Evolutionary conservation across 192 early-diverging fungal genomes (phyloP).

Genomic region (Dispira simplex): DNA sequence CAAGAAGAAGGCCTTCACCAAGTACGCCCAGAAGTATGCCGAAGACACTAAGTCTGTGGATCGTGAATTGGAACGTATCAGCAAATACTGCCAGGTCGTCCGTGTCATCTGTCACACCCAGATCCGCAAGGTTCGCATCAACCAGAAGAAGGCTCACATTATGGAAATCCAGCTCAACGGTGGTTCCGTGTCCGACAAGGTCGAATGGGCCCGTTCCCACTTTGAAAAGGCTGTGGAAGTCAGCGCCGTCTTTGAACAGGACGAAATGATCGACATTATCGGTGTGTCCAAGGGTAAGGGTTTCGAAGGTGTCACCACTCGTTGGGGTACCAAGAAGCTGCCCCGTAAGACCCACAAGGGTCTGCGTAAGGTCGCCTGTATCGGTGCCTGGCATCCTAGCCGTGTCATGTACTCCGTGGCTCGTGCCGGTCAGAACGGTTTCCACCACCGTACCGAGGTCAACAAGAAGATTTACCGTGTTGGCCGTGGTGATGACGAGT

Average conservation of each 20-base stretch:
- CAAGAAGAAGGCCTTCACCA: conserved; percentile 99
- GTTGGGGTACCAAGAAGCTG: conserved; percentile 99
- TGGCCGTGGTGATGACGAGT: conserved; percentile 68
- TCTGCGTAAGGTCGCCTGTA: conserved; percentile 99
- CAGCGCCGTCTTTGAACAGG: conserved; percentile 86
- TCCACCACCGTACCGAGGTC: conserved; percentile 99
- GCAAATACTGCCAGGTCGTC: conserved; percentile 97
- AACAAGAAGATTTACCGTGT: conserved; percentile 99
- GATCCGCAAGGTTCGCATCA: conserved; percentile 83
- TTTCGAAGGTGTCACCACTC: conserved; percentile 96
- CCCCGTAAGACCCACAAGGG: conserved; percentile 99
- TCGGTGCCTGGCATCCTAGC: conserved; percentile 96
- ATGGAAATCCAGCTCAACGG: conserved; percentile 99
- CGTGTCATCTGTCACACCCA: conserved; percentile 98
- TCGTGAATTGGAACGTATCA: conserved; percentile 93
- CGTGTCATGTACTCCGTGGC: conserved; percentile 98
- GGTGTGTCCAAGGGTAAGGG: conserved; percentile 99
- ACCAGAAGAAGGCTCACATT: conserved; percentile 99
- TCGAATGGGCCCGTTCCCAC: conserved; percentile 92
- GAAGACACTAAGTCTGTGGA: conserved; percentile 68
- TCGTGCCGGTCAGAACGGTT: conserved; percentile 99
- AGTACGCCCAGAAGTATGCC: conserved; percentile 95
- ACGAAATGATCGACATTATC: conserved; percentile 98
- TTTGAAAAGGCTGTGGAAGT: conserved; percentile 94
- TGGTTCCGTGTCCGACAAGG: conserved; percentile 90